Evolutionary conservation across 352 stramenopile species (phyloP).

Genomic region (Chrysophaeum taylorii): DNA sequence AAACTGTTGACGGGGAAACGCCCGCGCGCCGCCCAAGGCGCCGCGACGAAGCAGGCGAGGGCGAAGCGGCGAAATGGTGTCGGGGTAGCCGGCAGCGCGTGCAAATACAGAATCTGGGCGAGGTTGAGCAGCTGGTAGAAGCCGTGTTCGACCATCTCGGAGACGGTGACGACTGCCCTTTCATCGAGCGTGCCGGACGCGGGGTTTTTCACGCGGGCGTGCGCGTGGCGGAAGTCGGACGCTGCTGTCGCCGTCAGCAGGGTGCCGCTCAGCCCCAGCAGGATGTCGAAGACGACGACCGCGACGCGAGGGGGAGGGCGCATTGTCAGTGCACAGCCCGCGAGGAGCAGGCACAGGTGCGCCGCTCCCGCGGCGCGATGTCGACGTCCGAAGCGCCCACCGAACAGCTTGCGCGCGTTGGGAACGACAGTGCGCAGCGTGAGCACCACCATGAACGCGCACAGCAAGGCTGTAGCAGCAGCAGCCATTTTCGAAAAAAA

Average conservation of each 20-base stretch:
- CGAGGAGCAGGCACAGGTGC: slow-evolving; percentile 27
- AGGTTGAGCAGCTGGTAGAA: slow-evolving; percentile 61
- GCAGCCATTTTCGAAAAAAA: too few species aligned
- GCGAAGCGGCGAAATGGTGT: slow-evolving; percentile 11
- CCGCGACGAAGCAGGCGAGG: slow-evolving; percentile 34
- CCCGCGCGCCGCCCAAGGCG: slow-evolving; percentile 39
- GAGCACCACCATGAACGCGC: too few species aligned
- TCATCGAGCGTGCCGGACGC: slow-evolving; percentile 46
- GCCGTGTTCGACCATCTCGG: slow-evolving; percentile 57
- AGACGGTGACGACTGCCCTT: slow-evolving; percentile 46
- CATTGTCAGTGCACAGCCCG: slow-evolving; percentile 14
- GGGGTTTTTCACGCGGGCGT: slow-evolving; percentile 30
- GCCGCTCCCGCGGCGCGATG: slow-evolving; percentile 30
- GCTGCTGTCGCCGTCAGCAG: slow-evolving; percentile 42
- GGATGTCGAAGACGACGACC: slow-evolving; percentile 39
- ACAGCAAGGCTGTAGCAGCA: too few species aligned
- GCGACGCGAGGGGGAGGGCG: background rate
- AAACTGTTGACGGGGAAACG: slow-evolving; percentile 52
- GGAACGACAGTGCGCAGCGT: too few species aligned
- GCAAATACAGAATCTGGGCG: slow-evolving; percentile 43
- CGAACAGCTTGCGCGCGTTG: slow-evolving; percentile 27
- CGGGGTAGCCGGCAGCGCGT: slow-evolving; percentile 17
- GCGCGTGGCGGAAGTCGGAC: slow-evolving; percentile 43
- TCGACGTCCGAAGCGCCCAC: slow-evolving; percentile 21
- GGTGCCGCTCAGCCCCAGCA: slow-evolving; percentile 42